These are phyloP conservation scores for Dimargaris xerosporica DNA, from an alignment of 192 early-diverging fungal species.

Conservation along the genomic window DNA sequence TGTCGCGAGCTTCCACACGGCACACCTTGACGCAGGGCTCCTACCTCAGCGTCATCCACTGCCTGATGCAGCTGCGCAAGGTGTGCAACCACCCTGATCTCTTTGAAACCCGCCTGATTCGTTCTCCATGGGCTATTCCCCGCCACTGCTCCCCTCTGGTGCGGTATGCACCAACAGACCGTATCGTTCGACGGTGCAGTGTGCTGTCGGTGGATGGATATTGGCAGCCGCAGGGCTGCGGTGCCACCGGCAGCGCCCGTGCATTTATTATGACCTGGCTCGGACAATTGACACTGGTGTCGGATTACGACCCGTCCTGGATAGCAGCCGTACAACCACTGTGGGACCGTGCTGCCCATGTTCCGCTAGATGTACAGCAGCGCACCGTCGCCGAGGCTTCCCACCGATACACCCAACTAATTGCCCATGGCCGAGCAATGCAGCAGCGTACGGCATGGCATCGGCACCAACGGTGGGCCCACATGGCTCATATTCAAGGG, in stretches of 20 bases:
- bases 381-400: not conserved
- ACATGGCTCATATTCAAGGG: constrained; percentile 13
- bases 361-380: not conserved
- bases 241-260: too few species aligned
- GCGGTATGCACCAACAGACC: not conserved
- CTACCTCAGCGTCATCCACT: constrained; percentile 72
- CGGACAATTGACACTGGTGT: not conserved
- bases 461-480: not conserved
- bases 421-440: not conserved
- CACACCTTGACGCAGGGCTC: constrained; percentile 75
- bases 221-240: constrained; percentile 1
- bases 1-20: constrained; percentile 94
- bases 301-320: not conserved
- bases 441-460: not conserved
- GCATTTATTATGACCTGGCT: not conserved
- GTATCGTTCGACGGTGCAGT: not conserved
- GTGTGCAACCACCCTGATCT: constrained; percentile 87
- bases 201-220: constrained; percentile 15
- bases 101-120: constrained; percentile 50
- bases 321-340: not conserved
- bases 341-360: not conserved
- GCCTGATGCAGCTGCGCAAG: constrained; percentile 87
- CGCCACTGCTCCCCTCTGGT: constrained; percentile 6
- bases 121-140: constrained; percentile 29
- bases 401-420: not conserved